Conservation (phyloP, 1,284 basidiomycete species). For the Fomitiporia mediterranea region DNA sequence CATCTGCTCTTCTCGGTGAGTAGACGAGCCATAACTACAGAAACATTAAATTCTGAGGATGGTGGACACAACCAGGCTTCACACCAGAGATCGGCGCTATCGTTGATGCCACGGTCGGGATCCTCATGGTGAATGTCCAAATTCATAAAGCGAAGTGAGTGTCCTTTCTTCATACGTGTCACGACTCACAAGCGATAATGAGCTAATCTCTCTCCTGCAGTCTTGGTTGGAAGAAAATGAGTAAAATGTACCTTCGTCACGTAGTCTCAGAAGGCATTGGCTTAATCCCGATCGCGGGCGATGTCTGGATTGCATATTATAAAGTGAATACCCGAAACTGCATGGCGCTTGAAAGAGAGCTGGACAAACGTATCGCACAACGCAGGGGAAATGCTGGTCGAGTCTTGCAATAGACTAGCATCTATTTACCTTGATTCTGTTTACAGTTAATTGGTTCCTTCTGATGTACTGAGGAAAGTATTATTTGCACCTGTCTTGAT, state of each 20-base stretch:
- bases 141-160: constrained; percentile 61
- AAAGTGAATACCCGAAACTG: constrained; percentile 92
- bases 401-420: no score
- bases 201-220: constrained; percentile 26
- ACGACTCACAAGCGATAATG: not conserved
- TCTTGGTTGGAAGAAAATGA: constrained; percentile 62
- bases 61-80: no score
- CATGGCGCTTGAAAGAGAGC: constrained; percentile 41
- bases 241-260: constrained; percentile 78
- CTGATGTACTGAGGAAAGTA: no score
- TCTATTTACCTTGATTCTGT: no score
- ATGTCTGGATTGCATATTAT: constrained; percentile 69
- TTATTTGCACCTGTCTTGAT: no score
- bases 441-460: no score
- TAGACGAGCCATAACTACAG: no score
- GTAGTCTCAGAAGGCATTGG: constrained; percentile 68
- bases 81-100: constrained; percentile 70
- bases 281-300: constrained; percentile 75
- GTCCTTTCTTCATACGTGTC: not conserved
- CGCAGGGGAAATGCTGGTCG: not conserved
- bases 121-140: constrained; percentile 74
- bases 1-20: no score
- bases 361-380: constrained; percentile 12
- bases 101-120: constrained; percentile 63
- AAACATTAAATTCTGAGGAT: no score